phyloP scores from a whole-genome alignment of 495 filamentous ascomycete species.

The Xylaria curta region DNA sequence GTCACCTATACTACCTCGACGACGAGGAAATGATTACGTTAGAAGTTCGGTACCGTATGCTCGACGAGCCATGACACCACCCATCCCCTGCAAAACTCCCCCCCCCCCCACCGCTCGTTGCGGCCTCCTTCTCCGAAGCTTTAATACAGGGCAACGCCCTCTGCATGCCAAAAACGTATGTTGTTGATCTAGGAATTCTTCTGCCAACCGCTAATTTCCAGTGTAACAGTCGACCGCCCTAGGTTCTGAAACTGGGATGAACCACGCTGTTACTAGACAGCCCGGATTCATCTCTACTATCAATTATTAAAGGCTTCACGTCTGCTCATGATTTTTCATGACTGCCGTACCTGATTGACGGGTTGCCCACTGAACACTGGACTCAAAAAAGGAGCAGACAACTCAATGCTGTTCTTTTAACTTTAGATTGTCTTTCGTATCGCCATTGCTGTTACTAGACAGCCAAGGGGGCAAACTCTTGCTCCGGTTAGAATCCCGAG shows the following conservation, averaged over 20 bases:
- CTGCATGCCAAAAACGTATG: background rate
- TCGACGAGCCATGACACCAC: background rate
- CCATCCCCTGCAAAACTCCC: background rate
- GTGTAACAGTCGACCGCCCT: background rate
- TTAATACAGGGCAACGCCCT: background rate
- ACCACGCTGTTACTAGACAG: conserved; percentile 30
- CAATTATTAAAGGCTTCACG: background rate
- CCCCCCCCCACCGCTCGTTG: background rate
- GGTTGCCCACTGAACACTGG: background rate
- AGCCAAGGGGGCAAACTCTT: conserved; percentile 25
- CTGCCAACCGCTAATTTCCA: background rate
- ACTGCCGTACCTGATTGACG: background rate
- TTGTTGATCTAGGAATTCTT: background rate
- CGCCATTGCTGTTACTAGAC: conserved; percentile 41
- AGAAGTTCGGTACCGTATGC: background rate
- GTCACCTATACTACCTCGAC: background rate
- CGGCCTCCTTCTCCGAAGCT: background rate
- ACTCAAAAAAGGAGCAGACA: background rate
- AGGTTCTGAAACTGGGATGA: background rate
- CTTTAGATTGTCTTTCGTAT: background rate
- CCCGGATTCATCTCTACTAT: background rate
- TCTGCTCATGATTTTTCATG: background rate
- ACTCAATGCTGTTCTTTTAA: conserved; percentile 18
- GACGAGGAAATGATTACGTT: background rate
- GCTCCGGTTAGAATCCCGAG: background rate